Conservation (phyloP, 2,329 filamentous ascomycete genomes). For the Exophiala lecanii-corni region DNA sequence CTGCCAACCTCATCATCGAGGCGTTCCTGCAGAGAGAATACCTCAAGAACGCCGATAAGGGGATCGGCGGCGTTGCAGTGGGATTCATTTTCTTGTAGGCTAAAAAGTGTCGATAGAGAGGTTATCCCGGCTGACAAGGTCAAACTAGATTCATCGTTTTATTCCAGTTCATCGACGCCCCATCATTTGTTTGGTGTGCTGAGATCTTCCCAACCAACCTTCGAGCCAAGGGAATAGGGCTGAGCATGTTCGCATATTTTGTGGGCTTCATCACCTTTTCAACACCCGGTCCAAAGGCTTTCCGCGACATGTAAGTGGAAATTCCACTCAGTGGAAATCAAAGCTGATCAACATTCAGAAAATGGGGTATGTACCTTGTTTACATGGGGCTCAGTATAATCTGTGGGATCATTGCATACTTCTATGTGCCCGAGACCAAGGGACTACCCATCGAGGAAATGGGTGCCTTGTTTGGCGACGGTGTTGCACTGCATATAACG, state of each 20-base stretch:
- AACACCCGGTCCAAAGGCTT: conserved; percentile 11
- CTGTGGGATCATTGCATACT: conserved; percentile 13
- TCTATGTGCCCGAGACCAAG: conserved; percentile 29
- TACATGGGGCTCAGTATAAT: conserved; percentile 15
- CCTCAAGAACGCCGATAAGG: conserved; percentile 31
- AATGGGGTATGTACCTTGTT: conserved; percentile 27
- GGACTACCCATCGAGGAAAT: conserved; percentile 33
- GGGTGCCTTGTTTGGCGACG: conserved; percentile 33
- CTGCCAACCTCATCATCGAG: conserved; percentile 37
- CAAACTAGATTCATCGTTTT: conserved; percentile 34
- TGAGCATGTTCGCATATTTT: conserved; percentile 19
- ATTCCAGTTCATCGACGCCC: conserved; percentile 36
- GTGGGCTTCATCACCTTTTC: conserved; percentile 14
- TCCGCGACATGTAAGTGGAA: conserved; percentile 14
- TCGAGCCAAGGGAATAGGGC: conserved; percentile 18
- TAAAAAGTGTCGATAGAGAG: background rate
- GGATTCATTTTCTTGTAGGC: conserved; percentile 36
- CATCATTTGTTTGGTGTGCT: conserved; percentile 36
- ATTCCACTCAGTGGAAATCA: background rate
- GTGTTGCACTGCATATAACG: conserved; percentile 13
- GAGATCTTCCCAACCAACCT: conserved; percentile 22
- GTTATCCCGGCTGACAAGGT: background rate
- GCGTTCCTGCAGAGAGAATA: conserved; percentile 34
- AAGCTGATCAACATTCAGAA: conserved; percentile 2
- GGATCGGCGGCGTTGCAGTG: conserved; percentile 34